phyloP scores from a whole-genome alignment of 257 asterid species.

The Lycium barbarum region DNA sequence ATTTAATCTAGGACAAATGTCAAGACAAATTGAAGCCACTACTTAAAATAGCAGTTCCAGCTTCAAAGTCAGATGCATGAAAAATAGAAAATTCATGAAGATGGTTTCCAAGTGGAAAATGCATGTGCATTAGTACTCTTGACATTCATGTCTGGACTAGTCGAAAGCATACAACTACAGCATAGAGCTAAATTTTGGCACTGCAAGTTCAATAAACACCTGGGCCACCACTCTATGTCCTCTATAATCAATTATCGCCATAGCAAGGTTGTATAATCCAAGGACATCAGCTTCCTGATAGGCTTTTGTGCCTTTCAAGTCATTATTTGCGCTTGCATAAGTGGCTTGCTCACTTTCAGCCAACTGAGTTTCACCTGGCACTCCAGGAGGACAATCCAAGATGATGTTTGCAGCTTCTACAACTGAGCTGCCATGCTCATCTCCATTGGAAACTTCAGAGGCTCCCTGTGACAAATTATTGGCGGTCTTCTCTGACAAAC shows the following conservation, averaged over 20 bases:
- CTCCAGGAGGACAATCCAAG: slow-evolving; percentile 53
- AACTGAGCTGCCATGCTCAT: slow-evolving; percentile 45
- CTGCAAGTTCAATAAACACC: slow-evolving; percentile 51
- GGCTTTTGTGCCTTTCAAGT: slow-evolving; percentile 95
- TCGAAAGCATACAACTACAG: slow-evolving; percentile 1
- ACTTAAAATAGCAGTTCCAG: slow-evolving; percentile 2
- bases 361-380: slow-evolving; percentile 67
- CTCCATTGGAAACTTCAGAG: slow-evolving; percentile 38
- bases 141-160: slow-evolving; percentile 5
- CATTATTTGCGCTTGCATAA: slow-evolving; percentile 96
- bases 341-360: slow-evolving; percentile 99
- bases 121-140: background rate
- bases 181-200: slow-evolving; percentile 2
- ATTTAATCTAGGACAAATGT: background rate
- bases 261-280: slow-evolving; percentile 92
- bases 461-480: slow-evolving; percentile 45
- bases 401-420: slow-evolving; percentile 46
- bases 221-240: slow-evolving; percentile 99
- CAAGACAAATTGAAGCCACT: background rate
- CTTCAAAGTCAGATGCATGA: background rate
- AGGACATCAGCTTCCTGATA: slow-evolving; percentile 96
- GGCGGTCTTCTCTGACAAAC: slow-evolving; percentile 46
- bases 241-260: slow-evolving; percentile 96
- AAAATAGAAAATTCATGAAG: slow-evolving; percentile 1
- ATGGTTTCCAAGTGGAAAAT: background rate